Conservation (phyloP, 2,329 filamentous ascomycete genomes). For the Colletotrichum sansevieriae region DNA sequence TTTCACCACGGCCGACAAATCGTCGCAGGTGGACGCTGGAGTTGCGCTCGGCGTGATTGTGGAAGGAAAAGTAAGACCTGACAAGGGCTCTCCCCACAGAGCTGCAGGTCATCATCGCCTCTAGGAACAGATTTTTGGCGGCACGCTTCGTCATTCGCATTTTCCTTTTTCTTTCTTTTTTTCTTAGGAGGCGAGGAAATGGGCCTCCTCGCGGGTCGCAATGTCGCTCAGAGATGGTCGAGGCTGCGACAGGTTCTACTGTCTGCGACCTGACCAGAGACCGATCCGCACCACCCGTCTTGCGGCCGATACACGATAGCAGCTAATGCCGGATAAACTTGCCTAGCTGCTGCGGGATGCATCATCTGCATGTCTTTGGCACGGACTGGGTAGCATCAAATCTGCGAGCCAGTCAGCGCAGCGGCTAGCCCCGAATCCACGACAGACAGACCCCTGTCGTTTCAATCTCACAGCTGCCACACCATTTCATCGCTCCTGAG, state of each 20-base stretch:
- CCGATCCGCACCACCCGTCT: constrained; percentile 39
- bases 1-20: constrained; percentile 34
- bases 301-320: constrained; percentile 41
- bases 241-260: constrained; percentile 38
- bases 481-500: constrained; percentile 36
- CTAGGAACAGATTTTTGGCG: constrained; percentile 36
- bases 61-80: constrained; percentile 39
- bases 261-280: constrained; percentile 35
- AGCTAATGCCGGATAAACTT: constrained; percentile 42
- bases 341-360: constrained; percentile 42
- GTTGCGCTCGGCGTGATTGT: constrained; percentile 43
- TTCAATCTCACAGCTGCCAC: constrained; percentile 39
- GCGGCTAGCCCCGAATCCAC: constrained; percentile 40
- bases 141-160: constrained; percentile 38
- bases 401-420: constrained; percentile 41
- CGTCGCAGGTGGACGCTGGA: constrained; percentile 41
- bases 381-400: constrained; percentile 33
- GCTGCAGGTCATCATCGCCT: constrained; percentile 42
- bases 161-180: constrained; percentile 32
- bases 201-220: constrained; percentile 23
- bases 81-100: constrained; percentile 30
- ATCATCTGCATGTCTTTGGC: constrained; percentile 41
- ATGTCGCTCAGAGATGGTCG: constrained; percentile 13
- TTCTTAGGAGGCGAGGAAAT: constrained; percentile 5
- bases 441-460: constrained; percentile 38